Evolutionary conservation across 2,329 filamentous ascomycete species (phyloP).

Genomic region (Ophiostoma triangulosporum): DNA sequence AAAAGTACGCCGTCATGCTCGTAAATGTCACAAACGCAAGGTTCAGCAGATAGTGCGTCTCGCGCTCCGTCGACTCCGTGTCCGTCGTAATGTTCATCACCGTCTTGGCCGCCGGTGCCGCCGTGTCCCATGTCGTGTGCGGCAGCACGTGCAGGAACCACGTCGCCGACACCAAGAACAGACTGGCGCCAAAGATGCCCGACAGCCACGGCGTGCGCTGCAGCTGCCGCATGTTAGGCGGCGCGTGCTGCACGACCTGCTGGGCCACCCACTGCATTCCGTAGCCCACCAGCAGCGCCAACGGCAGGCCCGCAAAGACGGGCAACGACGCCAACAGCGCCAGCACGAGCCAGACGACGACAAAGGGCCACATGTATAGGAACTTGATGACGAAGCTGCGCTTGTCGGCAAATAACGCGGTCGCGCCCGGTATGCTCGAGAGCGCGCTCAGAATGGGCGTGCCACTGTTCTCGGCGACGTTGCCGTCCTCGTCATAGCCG

Average conservation of each 20-base stretch:
- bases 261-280: slow-evolving; percentile 64
- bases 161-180: slow-evolving; percentile 67
- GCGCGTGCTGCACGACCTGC: slow-evolving; percentile 68
- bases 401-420: slow-evolving; percentile 57
- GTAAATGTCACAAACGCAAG: slow-evolving; percentile 55
- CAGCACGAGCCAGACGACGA: slow-evolving; percentile 58
- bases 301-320: slow-evolving; percentile 62
- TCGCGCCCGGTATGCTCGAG: slow-evolving; percentile 46
- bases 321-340: slow-evolving; percentile 61
- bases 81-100: neutral
- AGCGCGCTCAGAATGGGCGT: slow-evolving; percentile 32
- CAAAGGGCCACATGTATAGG: slow-evolving; percentile 78
- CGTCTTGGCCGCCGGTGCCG: neutral
- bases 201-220: slow-evolving; percentile 90
- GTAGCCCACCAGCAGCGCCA: slow-evolving; percentile 52
- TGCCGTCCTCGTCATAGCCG: slow-evolving; percentile 47
- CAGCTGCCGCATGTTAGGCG: slow-evolving; percentile 75
- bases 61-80: neutral
- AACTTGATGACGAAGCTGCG: slow-evolving; percentile 69
- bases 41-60: slow-evolving; percentile 58
- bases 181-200: slow-evolving; percentile 77
- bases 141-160: slow-evolving; percentile 64
- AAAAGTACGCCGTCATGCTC: slow-evolving; percentile 68
- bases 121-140: slow-evolving; percentile 19
- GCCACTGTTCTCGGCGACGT: slow-evolving; percentile 29